Evolutionary conservation across 2,329 filamentous ascomycete species (phyloP), one percentile per base, ranked within the genome.

Genomic region (Pleomassaria siparia): DNA sequence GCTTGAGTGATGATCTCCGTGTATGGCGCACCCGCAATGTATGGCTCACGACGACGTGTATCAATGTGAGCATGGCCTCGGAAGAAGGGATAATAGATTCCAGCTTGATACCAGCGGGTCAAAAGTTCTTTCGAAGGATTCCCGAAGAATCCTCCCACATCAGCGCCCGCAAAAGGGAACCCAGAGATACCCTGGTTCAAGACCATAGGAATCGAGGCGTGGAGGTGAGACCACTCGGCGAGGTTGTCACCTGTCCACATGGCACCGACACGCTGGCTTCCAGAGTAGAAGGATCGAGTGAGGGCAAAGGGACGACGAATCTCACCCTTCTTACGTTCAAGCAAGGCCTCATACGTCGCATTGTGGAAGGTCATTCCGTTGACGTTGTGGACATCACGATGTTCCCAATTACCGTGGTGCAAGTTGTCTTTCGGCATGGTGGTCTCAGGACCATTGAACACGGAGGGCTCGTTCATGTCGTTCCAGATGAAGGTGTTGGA

Each of bases 241-340:
- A 94, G 88, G 74, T 99, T 99, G 68, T 99, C 94, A 51, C 94
- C 94, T 16, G 94, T 99, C 94, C 94, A 99, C 91, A 96, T 96
- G 49, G 94, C 92, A 54, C 90, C 89, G 33, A 89, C 76, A 47
- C 92, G 85, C 74, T 99, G 94, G 46, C 88, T 91, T 28, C 94
- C 94, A 11, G 92, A 83, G 67, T 86, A 99, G 76, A 95, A 99
- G 0, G 91, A 88, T 25, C 94, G 87, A 1, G 94, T 99, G 43
- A 99, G 81, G 10, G 96, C 83, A 66, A 99, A 99, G 0, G 94
- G 94, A 4, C 94, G 87, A 26, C 87, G 85, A 43, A 86, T 74
- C 71, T 95, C 91, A 43, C 89, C 90, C 72, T 91, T 88, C 74
- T 94, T 91, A 57, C 94, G 89, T 46, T 88, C 85, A 24, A 91